These are phyloP conservation scores for Picochlorum sp. DNA, from an alignment of 139 green algal species.

Conservation along the genomic window DNA sequence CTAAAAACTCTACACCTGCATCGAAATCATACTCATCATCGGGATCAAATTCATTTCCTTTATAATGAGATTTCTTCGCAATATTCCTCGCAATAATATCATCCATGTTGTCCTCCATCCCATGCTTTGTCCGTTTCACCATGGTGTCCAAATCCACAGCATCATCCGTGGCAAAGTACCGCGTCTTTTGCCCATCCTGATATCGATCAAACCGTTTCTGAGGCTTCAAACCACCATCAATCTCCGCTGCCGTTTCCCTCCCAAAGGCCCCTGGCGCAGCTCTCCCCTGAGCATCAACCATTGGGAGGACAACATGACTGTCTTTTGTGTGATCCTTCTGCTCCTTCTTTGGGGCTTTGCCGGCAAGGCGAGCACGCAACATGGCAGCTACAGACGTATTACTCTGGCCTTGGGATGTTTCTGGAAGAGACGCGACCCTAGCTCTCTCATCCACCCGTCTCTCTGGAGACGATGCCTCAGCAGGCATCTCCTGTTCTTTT, in stretches of 20 bases:
- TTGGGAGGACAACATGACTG: conserved; percentile 45
- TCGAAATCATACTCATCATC: conserved; percentile 96
- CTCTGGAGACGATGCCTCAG: not conserved
- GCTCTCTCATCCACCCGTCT: not conserved
- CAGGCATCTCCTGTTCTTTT: conserved; percentile 5
- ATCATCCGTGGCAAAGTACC: conserved; percentile 88
- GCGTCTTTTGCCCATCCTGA: conserved; percentile 38
- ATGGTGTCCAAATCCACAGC: conserved; percentile 54
- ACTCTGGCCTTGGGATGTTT: not conserved
- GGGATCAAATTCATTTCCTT: conserved; percentile 29
- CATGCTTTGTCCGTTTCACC: conserved; percentile 60
- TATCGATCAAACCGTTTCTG: conserved; percentile 51
- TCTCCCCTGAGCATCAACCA: conserved; percentile 62
- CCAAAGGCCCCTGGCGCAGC: conserved; percentile 76
- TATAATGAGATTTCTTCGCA: conserved; percentile 21
- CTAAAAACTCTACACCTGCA: conserved; percentile 65
- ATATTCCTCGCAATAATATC: conserved; percentile 67
- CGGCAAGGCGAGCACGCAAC: conserved; percentile 43
- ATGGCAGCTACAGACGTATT: conserved; percentile 54
- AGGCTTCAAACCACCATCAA: conserved; percentile 2
- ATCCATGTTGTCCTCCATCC: conserved; percentile 57
- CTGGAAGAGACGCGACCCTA: too few relatives aligned
- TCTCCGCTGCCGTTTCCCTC: conserved; percentile 31
- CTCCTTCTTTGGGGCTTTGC: conserved; percentile 14
- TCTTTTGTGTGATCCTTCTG: not conserved